Evolutionary conservation across 805 yeast species (phyloP).

Genomic region (Candida adriatica): DNA sequence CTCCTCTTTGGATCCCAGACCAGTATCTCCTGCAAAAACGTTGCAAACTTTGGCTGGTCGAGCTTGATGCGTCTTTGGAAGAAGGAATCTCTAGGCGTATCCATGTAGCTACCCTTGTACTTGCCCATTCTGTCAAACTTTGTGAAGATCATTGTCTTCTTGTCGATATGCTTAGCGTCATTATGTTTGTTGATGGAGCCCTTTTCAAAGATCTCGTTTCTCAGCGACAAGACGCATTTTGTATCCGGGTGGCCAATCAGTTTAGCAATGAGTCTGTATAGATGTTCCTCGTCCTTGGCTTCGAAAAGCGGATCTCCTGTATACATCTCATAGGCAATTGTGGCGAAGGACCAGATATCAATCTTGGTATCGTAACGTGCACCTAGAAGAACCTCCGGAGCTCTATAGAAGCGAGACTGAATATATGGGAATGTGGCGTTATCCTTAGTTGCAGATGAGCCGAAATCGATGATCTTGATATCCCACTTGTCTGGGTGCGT

Average conservation of each 20-base stretch:
- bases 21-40: constrained; percentile 25
- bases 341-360: constrained; percentile 90
- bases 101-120: constrained; percentile 13
- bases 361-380: constrained; percentile 70
- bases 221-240: constrained; percentile 30
- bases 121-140: constrained; percentile 27
- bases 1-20: constrained; percentile 46
- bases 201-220: constrained; percentile 29
- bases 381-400: constrained; percentile 72
- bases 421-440: constrained; percentile 77
- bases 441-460: constrained; percentile 53
- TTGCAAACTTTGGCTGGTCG: constrained; percentile 18
- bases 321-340: constrained; percentile 82
- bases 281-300: constrained; percentile 77
- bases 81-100: constrained; percentile 11
- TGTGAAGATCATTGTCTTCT: constrained; percentile 30
- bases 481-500: constrained; percentile 34
- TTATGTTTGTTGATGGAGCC: constrained; percentile 29
- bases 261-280: constrained; percentile 64
- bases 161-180: constrained; percentile 14
- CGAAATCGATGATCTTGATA: constrained; percentile 76
- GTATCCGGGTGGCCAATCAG: constrained; percentile 77
- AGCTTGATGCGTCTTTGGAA: too few relatives aligned
- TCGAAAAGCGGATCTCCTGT: constrained; percentile 83
- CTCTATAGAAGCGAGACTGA: constrained; percentile 74